Evolutionary conservation across 208 protist genomes (phyloP).

Genomic region (Acanthamoeba sp.): DNA sequence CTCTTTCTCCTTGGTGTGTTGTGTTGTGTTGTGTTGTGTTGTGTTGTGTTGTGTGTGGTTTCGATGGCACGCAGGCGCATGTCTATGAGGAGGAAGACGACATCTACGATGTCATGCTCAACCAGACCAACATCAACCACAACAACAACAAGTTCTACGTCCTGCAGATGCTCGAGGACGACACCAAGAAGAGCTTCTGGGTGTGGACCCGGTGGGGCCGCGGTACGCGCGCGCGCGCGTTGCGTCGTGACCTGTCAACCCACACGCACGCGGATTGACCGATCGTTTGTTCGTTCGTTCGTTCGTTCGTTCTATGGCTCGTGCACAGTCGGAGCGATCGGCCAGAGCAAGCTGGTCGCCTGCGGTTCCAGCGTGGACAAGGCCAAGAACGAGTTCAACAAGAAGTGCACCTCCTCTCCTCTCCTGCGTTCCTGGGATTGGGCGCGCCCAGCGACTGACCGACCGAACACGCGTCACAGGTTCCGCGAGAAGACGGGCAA

Average conservation of each 20-base stretch:
- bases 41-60: no score
- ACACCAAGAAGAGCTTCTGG: slow-evolving; percentile 51
- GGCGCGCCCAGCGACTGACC: no score
- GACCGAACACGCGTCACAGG: background rate
- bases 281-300: background rate
- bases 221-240: background rate
- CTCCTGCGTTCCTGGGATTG: no score
- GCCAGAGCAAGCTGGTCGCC: slow-evolving; percentile 70
- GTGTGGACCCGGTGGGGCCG: slow-evolving; percentile 74
- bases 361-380: slow-evolving; percentile 45
- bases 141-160: slow-evolving; percentile 78
- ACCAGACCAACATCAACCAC: slow-evolving; percentile 73
- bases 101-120: slow-evolving; percentile 74
- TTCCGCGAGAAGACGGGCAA: slow-evolving; percentile 67
- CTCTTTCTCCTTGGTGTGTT: background rate
- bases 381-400: slow-evolving; percentile 51
- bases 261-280: background rate
- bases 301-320: no score
- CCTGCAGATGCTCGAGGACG: slow-evolving; percentile 68
- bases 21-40: no score
- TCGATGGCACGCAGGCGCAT: slow-evolving; percentile 3
- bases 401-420: slow-evolving; percentile 42
- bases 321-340: slow-evolving; percentile 52
- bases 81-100: slow-evolving; percentile 71
- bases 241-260: no score